Percentiles rank a stretch among this genome's conserved stretches.
phyloP scores from a whole-genome alignment of 768 basidiomycete genomes.

The Pluteus cervinus region DNA sequence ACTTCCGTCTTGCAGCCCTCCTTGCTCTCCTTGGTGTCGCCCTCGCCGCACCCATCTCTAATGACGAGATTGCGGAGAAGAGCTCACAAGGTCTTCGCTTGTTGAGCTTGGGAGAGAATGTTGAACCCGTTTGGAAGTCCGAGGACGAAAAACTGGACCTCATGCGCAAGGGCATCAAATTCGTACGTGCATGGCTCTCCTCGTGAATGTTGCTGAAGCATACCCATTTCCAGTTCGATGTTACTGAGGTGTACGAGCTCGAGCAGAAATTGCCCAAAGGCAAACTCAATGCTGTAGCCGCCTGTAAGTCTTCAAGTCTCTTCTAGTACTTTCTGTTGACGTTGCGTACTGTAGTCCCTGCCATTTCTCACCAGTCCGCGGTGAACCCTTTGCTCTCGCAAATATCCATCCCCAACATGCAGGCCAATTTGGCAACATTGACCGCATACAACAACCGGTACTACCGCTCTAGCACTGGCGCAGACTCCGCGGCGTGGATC shows the following conservation, averaged over 20 bases:
- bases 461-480: conserved; percentile 32
- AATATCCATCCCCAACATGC: conserved; percentile 27
- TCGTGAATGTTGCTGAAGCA: background rate
- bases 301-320: conserved; percentile 20
- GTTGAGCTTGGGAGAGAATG: conserved; percentile 28
- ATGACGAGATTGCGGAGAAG: conserved; percentile 27
- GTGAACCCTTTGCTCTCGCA: conserved; percentile 21
- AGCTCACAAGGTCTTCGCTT: conserved; percentile 28
- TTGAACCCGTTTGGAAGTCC: conserved; percentile 34
- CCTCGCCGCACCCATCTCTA: conserved; percentile 23
- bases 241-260: conserved; percentile 31
- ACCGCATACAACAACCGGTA: conserved; percentile 38
- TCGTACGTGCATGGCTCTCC: conserved; percentile 19
- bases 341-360: conserved; percentile 16
- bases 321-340: background rate
- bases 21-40: conserved; percentile 19
- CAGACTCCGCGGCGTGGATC: conserved; percentile 32
- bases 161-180: conserved; percentile 25
- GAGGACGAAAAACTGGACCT: conserved; percentile 31
- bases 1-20: conserved; percentile 9
- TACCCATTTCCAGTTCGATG: conserved; percentile 26
- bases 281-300: conserved; percentile 14
- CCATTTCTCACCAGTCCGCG: conserved; percentile 22
- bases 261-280: conserved; percentile 18
- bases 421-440: conserved; percentile 26